A percentile compares a stretch with the other conserved stretches of the same genome.
phyloP scores from a whole-genome alignment of 2,329 filamentous ascomycete genomes.

The Trichoderma guizhouense region DNA sequence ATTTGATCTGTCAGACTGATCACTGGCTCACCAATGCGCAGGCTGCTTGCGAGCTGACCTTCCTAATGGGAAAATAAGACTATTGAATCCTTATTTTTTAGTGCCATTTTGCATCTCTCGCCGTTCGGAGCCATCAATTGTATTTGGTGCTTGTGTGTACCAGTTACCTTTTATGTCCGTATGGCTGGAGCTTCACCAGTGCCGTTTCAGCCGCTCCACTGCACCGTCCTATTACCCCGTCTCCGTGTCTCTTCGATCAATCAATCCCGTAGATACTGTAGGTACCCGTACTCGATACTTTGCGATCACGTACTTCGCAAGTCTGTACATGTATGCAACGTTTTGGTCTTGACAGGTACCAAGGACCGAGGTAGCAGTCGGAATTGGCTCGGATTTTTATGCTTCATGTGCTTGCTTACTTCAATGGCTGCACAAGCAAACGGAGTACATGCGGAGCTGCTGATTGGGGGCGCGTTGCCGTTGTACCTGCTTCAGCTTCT shows the following conservation, averaged over 20 bases:
- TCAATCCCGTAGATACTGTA: neutral
- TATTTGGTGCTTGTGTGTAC: neutral
- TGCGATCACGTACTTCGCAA: neutral
- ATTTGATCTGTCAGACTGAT: neutral
- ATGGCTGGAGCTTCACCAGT: neutral
- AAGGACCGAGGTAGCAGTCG: neutral
- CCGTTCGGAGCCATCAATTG: neutral
- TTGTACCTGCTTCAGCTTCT: slow-evolving; percentile 4
- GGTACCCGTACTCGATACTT: neutral
- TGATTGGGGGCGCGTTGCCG: neutral
- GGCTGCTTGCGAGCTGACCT: neutral
- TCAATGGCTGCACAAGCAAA: neutral
- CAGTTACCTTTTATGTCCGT: neutral
- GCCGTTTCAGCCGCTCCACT: neutral
- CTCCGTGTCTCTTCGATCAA: neutral
- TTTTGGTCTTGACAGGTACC: neutral
- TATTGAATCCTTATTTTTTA: neutral
- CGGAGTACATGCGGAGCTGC: neutral
- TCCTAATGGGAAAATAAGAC: neutral
- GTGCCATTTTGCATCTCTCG: neutral
- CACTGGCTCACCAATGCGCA: neutral
- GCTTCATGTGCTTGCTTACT: neutral
- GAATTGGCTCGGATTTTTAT: neutral
- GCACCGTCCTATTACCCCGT: neutral
- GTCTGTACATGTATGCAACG: neutral